These are phyloP conservation scores for Paulownia fortunei DNA, from an alignment of 257 asterid species.

Conservation along the genomic window DNA sequence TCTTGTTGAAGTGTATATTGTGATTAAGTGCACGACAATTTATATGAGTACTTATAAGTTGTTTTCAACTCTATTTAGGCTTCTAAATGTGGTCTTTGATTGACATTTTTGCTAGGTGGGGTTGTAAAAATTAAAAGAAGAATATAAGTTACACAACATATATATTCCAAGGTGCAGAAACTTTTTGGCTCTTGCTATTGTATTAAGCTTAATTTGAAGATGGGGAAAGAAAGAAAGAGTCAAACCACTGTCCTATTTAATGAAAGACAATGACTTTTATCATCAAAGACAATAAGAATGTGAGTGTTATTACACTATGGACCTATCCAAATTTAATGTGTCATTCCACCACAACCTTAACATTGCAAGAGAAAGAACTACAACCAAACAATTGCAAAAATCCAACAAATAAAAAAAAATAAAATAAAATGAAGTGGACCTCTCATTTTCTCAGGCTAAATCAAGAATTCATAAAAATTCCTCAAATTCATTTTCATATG, in stretches of 20 bases:
- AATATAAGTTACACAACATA: too few relatives aligned
- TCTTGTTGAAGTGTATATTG: too few relatives aligned
- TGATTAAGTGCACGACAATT: too few relatives aligned
- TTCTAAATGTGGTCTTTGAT: background rate
- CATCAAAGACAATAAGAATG: conserved; percentile 41
- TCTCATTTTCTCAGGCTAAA: conserved; percentile 17
- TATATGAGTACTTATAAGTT: too few relatives aligned
- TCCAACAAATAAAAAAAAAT: conserved; percentile 19
- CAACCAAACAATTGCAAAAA: conserved; percentile 43
- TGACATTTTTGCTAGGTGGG: conserved; percentile 11
- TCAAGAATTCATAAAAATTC: background rate
- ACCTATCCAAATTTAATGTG: conserved; percentile 35
- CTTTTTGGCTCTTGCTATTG: background rate
- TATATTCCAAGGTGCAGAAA: background rate
- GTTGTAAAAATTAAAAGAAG: background rate
- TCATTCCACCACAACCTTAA: conserved; percentile 36
- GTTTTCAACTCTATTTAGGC: too few relatives aligned
- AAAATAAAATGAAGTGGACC: conserved; percentile 22
- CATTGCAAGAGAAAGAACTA: conserved; percentile 28
- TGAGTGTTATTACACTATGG: conserved; percentile 31
- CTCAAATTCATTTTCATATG: background rate
- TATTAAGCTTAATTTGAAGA: conserved; percentile 14
- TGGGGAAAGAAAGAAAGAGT: conserved; percentile 10
- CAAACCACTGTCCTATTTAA: conserved; percentile 15
- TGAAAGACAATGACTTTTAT: conserved; percentile 35